Percentiles rank a stretch among this genome's conserved stretches.
Evolutionary conservation across 2,329 filamentous ascomycete species (phyloP).

Genomic region (Cladosporium sp.): DNA sequence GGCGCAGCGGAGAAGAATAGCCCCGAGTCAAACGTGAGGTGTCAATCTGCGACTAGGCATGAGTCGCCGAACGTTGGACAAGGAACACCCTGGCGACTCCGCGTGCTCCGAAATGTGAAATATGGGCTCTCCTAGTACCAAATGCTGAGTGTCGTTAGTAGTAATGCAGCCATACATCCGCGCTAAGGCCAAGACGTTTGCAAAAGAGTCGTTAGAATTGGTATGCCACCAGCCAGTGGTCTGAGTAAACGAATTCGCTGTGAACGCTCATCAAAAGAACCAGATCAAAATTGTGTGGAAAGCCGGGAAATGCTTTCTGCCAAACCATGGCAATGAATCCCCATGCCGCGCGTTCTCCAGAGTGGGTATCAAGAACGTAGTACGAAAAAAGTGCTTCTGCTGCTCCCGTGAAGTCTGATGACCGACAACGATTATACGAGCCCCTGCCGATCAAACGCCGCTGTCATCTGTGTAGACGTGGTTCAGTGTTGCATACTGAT

Average conservation of each 20-base stretch:
- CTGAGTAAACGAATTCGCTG: background rate
- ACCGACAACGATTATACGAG: background rate
- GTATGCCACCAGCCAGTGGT: too few species aligned
- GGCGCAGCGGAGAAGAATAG: background rate
- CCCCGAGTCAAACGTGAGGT: background rate
- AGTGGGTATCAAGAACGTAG: background rate
- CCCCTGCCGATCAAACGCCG: conserved; percentile 16
- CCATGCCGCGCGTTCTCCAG: background rate
- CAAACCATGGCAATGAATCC: background rate
- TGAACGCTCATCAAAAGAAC: conserved; percentile 5
- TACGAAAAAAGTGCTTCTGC: conserved; percentile 1
- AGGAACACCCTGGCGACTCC: background rate
- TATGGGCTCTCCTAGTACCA: background rate
- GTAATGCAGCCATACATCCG: conserved; percentile 6
- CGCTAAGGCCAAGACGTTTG: conserved; percentile 10
- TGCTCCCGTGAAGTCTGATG: background rate
- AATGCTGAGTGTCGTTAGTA: background rate
- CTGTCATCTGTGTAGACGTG: conserved; percentile 16
- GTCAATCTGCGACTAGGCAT: background rate
- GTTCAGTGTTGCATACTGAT: conserved; percentile 18
- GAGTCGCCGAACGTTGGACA: background rate
- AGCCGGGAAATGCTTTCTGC: background rate
- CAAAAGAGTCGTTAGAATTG: background rate
- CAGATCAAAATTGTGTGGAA: background rate
- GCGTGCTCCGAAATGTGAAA: too few species aligned